phyloP scores from a whole-genome alignment of 1,284 basidiomycete genomes.

The Ganoderma meredithae region DNA sequence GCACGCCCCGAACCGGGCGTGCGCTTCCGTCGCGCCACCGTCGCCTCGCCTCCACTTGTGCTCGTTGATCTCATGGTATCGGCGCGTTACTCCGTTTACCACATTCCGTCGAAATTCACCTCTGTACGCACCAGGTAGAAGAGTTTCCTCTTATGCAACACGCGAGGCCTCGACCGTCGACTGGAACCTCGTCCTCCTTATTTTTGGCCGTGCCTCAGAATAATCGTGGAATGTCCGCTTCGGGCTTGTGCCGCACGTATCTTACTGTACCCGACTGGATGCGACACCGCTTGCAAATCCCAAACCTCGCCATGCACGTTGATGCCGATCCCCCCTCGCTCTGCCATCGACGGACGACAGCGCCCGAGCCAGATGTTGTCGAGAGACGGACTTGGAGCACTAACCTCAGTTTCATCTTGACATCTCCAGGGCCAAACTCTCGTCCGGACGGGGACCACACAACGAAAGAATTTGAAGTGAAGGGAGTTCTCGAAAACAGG shows the following conservation, averaged over 20 bases:
- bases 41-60: not conserved
- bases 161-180: not conserved
- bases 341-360: not conserved
- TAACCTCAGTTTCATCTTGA: slow-evolving; percentile 3
- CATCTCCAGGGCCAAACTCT: not conserved
- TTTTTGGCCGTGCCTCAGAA: not conserved
- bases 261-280: not conserved
- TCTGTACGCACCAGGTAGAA: not conserved
- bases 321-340: not conserved
- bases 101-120: not conserved
- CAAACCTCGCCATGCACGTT: not conserved
- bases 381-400: not conserved
- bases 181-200: no score
- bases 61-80: not conserved
- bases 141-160: not conserved
- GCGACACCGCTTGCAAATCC: no score
- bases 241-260: not conserved
- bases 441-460: not conserved
- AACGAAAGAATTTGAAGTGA: not conserved
- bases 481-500: not conserved
- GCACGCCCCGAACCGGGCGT: not conserved
- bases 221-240: not conserved
- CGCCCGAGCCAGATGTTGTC: not conserved
- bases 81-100: not conserved
- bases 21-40: not conserved